Evolutionary conservation across 495 filamentous ascomycete species (phyloP).

Genomic region (Penicillium waksmanii): DNA sequence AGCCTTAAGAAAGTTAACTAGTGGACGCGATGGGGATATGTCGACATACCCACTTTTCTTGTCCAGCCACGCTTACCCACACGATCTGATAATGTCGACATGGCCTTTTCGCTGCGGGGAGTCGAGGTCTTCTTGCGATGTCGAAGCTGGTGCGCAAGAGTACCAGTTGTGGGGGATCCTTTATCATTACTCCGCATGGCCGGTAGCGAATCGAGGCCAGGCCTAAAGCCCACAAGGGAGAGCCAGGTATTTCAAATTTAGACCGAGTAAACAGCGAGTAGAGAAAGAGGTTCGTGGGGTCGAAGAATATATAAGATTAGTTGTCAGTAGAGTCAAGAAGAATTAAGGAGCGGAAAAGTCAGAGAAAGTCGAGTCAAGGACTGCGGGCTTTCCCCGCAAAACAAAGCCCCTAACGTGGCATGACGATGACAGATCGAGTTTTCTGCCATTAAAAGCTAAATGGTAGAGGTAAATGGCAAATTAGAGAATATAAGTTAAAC

Average conservation of each 20-base stretch:
- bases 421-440: no score
- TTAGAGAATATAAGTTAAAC: background rate
- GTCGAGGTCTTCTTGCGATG: background rate
- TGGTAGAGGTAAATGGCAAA: background rate
- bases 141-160: background rate
- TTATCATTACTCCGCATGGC: no score
- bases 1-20: background rate
- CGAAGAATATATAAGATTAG: background rate
- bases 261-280: background rate
- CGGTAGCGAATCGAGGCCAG: no score
- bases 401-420: background rate
- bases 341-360: background rate
- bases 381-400: background rate
- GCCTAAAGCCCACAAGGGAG: no score
- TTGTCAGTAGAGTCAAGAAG: background rate
- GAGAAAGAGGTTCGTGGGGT: background rate
- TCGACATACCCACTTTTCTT: constrained; percentile 1
- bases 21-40: background rate
- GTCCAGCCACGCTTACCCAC: background rate
- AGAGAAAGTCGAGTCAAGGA: background rate
- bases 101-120: background rate
- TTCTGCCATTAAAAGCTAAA: background rate
- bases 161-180: background rate
- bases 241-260: no score
- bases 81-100: background rate